Evolutionary conservation across 176 grass and related monocot species (phyloP).

Genomic region (Phragmites australis): DNA sequence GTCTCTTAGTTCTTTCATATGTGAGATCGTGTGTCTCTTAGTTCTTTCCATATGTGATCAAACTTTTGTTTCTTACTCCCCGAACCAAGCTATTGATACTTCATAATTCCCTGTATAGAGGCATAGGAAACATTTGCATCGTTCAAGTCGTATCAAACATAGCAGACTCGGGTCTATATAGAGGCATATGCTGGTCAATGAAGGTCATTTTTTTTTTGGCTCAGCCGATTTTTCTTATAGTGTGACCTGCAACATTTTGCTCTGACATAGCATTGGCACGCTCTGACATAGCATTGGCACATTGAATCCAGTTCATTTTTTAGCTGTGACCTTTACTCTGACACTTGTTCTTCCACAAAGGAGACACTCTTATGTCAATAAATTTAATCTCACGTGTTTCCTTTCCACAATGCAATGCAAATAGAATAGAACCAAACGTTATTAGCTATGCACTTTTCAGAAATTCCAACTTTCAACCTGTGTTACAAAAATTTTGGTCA

Average conservation of each 20-base stretch:
- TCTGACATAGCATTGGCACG: not conserved
- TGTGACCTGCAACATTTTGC: not conserved
- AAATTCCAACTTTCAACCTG: too few relatives aligned
- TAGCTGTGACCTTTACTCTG: not conserved
- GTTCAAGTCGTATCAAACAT: not conserved
- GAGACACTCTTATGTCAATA: too few relatives aligned
- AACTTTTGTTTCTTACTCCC: not conserved
- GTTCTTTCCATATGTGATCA: too few relatives aligned
- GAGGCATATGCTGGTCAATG: not conserved
- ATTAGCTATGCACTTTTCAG: too few relatives aligned
- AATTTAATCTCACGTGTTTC: too few relatives aligned
- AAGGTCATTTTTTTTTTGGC: not conserved
- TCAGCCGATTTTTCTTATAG: not conserved
- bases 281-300: not conserved
- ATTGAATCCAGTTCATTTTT: not conserved
- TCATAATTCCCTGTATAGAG: not conserved
- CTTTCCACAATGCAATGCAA: too few relatives aligned
- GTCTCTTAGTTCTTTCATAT: not conserved
- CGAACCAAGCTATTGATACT: not conserved
- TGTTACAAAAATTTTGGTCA: too few relatives aligned
- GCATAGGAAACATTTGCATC: not conserved
- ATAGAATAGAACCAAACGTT: too few relatives aligned
- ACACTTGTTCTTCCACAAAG: not conserved
- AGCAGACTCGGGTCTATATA: not conserved
- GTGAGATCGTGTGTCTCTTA: too few relatives aligned